Conservation (phyloP, 1,284 basidiomycete genomes). For the Ustilago vetiveriae region DNA sequence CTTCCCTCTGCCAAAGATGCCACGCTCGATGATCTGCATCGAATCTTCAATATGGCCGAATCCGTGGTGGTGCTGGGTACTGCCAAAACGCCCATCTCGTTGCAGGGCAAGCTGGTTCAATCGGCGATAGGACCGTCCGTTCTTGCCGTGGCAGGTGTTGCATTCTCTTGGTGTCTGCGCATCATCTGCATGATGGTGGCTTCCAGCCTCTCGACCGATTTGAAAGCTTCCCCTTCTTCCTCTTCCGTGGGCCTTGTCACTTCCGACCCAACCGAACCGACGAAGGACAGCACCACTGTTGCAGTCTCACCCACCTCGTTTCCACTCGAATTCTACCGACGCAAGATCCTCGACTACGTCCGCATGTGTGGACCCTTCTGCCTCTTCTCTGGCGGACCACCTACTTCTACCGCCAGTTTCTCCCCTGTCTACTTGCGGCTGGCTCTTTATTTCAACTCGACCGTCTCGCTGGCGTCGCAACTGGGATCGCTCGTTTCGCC, state of each 20-base stretch:
- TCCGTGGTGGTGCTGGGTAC: constrained; percentile 36
- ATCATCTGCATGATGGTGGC: constrained; percentile 31
- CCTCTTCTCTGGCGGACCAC: constrained; percentile 30
- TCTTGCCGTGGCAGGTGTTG: constrained; percentile 27
- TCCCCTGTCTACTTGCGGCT: constrained; percentile 31
- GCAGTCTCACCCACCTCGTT: neutral
- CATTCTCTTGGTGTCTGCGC: constrained; percentile 35
- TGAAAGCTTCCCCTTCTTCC: too few species aligned
- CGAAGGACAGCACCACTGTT: too few species aligned
- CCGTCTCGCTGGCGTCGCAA: constrained; percentile 16
- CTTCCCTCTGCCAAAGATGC: constrained; percentile 34
- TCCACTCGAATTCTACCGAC: constrained; percentile 37
- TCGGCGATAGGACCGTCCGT: constrained; percentile 41
- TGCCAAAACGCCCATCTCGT: constrained; percentile 36
- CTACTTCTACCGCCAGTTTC: constrained; percentile 12
- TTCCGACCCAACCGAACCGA: neutral
- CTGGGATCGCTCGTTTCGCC: constrained; percentile 28
- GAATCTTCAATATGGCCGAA: constrained; percentile 34
- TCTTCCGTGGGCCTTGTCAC: neutral
- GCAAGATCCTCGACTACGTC: constrained; percentile 44
- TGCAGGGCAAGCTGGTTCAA: constrained; percentile 37
- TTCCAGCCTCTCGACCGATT: neutral
- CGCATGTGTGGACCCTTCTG: constrained; percentile 45
- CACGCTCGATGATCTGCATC: constrained; percentile 21
- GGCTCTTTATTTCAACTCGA: constrained; percentile 34